Evolutionary conservation across 768 basidiomycete species (phyloP).

Genomic region (Naematelia encephala): DNA sequence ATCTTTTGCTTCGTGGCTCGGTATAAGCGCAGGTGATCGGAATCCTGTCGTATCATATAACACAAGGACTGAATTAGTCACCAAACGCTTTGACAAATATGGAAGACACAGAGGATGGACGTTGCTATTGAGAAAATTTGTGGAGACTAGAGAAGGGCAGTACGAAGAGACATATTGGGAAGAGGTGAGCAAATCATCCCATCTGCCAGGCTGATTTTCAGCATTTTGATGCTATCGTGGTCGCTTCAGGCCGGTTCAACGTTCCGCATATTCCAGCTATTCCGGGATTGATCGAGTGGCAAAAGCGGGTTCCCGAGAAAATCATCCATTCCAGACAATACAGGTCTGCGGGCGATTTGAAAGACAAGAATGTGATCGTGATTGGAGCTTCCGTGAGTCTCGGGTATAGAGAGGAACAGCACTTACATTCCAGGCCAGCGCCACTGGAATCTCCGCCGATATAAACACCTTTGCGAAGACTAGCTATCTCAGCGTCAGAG

Average conservation of each 20-base stretch:
- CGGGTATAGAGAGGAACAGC: no score
- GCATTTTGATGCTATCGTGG: conserved; percentile 49
- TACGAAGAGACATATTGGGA: conserved; percentile 3
- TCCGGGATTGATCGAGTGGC: conserved; percentile 52
- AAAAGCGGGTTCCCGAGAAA: conserved; percentile 13
- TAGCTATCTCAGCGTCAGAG: background rate
- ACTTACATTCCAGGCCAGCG: no score
- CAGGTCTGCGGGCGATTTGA: background rate
- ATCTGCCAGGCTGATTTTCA: background rate
- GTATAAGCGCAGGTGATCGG: conserved; percentile 54
- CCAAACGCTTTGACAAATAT: conserved; percentile 46
- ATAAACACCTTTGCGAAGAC: conserved; percentile 1
- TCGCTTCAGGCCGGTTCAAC: conserved; percentile 41
- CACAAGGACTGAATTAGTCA: conserved; percentile 55
- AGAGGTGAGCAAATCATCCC: conserved; percentile 14
- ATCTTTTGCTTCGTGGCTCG: conserved; percentile 25
- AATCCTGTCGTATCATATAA: conserved; percentile 49
- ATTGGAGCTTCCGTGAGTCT: conserved; percentile 12
- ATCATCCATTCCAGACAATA: conserved; percentile 21
- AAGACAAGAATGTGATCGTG: conserved; percentile 9
- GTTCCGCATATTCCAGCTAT: conserved; percentile 43
- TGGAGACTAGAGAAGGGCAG: background rate
- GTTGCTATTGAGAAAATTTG: conserved; percentile 8
- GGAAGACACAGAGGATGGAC: conserved; percentile 6
- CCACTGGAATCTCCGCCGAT: background rate